phyloP scores from a whole-genome alignment of 257 asterid species.

The Capsicum chinense region DNA sequence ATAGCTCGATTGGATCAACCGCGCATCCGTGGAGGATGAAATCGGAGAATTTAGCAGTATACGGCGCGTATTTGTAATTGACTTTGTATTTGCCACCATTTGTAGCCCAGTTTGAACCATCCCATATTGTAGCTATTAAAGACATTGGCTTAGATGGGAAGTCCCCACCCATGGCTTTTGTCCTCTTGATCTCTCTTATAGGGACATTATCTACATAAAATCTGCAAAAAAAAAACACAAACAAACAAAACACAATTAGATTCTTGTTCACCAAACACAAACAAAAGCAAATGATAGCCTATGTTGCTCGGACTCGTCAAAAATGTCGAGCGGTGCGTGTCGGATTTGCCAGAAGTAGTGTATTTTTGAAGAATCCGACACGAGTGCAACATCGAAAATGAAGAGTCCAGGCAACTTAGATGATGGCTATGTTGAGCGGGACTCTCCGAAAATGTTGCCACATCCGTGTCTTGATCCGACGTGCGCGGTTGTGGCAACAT shows the following conservation, averaged over 20 bases:
- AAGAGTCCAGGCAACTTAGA: too few relatives aligned
- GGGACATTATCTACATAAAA: slow-evolving; percentile 81
- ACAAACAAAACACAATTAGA: slow-evolving; percentile 38
- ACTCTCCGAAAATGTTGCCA: not conserved
- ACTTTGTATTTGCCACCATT: slow-evolving; percentile 74
- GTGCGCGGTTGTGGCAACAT: too few relatives aligned
- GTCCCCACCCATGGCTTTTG: slow-evolving; percentile 77
- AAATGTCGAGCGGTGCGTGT: too few relatives aligned
- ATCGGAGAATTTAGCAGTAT: slow-evolving; percentile 61
- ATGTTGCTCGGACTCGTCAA: not conserved
- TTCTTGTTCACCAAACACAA: not conserved
- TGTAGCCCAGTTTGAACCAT: slow-evolving; percentile 90
- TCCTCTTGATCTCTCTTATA: slow-evolving; percentile 71
- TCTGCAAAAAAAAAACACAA: slow-evolving; percentile 50
- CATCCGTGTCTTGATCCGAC: too few relatives aligned
- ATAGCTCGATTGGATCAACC: slow-evolving; percentile 56
- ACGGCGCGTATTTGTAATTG: slow-evolving; percentile 81
- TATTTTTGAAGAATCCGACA: too few relatives aligned
- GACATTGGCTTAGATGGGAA: slow-evolving; percentile 91
- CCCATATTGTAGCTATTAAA: slow-evolving; percentile 88
- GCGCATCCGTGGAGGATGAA: slow-evolving; percentile 83
- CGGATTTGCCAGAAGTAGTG: too few relatives aligned
- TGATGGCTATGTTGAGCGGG: too few relatives aligned
- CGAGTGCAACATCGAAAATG: too few relatives aligned
- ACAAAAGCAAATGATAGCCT: not conserved